These are phyloP conservation scores for Hypoxylon sp. DNA, from an alignment of 2,329 filamentous ascomycete genomes.

Conservation along the genomic window DNA sequence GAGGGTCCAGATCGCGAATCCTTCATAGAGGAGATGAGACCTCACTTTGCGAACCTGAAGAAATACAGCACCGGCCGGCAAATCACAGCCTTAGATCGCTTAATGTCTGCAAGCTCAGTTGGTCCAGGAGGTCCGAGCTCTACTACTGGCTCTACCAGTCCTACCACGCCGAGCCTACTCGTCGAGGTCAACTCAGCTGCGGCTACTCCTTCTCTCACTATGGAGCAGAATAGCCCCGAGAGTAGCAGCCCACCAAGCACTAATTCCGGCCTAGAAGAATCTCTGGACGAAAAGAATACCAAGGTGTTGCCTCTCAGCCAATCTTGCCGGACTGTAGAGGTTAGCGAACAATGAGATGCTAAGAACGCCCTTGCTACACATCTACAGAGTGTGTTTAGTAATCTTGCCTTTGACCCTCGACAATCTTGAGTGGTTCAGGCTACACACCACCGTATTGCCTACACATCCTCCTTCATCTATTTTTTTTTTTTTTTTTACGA, in stretches of 20 bases:
- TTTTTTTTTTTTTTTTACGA: conserved; percentile 21
- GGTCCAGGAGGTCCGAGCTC: conserved; percentile 16
- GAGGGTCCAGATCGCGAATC: conserved; percentile 71
- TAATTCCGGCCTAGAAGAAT: conserved; percentile 66
- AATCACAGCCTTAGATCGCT: conserved; percentile 73
- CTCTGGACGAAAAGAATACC: conserved; percentile 48
- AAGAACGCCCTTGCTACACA: not conserved
- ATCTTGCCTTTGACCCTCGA: conserved; percentile 1
- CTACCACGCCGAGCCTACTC: conserved; percentile 59
- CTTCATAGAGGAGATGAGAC: conserved; percentile 71
- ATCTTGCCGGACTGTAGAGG: conserved; percentile 34
- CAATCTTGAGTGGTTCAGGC: not conserved
- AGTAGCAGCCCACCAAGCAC: conserved; percentile 77
- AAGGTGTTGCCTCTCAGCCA: conserved; percentile 35
- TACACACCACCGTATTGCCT: not conserved
- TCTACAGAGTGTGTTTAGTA: conserved; percentile 5
- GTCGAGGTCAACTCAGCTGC: conserved; percentile 67
- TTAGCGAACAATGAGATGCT: conserved; percentile 36
- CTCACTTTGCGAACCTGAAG: conserved; percentile 73
- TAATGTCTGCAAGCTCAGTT: conserved; percentile 57
- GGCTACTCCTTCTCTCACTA: conserved; percentile 77
- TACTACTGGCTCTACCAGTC: conserved; percentile 48
- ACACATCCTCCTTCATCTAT: conserved; percentile 16
- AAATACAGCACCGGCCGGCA: conserved; percentile 77
- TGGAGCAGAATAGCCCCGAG: conserved; percentile 78